Evolutionary conservation across 169 alveolate genomes (phyloP).

Genomic region (Plasmodium knowlesi): DNA sequence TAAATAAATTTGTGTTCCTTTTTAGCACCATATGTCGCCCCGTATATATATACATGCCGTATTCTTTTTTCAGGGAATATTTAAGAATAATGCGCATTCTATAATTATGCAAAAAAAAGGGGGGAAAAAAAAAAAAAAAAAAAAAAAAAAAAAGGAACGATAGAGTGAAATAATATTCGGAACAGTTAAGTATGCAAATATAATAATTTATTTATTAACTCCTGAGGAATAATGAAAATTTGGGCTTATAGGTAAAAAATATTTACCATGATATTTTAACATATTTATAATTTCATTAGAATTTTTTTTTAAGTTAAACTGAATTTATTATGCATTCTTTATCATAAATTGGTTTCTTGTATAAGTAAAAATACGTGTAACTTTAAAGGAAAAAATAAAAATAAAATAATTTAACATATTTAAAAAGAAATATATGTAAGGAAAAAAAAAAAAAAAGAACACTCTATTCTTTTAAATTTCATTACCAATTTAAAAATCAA

Average conservation of each 20-base stretch:
- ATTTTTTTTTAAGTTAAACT: not conserved
- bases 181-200: not conserved
- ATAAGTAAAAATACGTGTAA: not conserved
- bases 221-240: not conserved
- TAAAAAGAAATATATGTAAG: no score
- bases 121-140: no score
- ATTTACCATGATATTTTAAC: not conserved
- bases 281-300: not conserved
- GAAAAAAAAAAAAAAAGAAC: not conserved
- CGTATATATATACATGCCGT: not conserved
- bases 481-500: not conserved
- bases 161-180: not conserved
- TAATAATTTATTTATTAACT: not conserved
- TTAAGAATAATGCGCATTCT: not conserved
- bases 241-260: not conserved
- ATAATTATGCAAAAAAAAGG: not conserved
- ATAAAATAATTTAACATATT: no score
- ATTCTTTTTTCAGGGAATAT: not conserved
- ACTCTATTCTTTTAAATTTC: not conserved
- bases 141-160: not conserved
- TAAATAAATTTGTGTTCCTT: not conserved
- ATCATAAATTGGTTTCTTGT: not conserved
- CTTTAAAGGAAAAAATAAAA: no score
- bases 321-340: not conserved
- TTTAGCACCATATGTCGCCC: not conserved